A percentile compares a stretch with the other conserved stretches of the same genome.
phyloP scores from a whole-genome alignment of 371 early-diverging fungal species.

The Parasitella parasitica region DNA sequence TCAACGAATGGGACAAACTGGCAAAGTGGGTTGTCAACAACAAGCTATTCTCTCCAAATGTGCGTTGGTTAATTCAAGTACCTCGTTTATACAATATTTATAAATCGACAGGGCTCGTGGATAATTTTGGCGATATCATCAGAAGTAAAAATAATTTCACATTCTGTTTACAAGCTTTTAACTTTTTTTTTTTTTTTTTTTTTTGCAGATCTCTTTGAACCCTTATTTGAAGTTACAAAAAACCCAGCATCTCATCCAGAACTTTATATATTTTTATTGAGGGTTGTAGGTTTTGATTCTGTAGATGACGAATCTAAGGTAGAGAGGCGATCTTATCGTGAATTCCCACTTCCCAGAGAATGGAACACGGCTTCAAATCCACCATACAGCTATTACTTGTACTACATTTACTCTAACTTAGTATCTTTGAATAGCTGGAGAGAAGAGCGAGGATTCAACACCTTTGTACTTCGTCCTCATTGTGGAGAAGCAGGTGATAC shows the following conservation, averaged over 20 bases:
- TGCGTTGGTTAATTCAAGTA: slow-evolving; percentile 96
- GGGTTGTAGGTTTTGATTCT: slow-evolving; percentile 95
- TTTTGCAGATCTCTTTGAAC: slow-evolving; percentile 83
- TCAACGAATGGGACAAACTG: slow-evolving; percentile 92
- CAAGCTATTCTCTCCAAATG: slow-evolving; percentile 88
- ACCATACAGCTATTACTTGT: slow-evolving; percentile 97
- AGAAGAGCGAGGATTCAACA: slow-evolving; percentile 79
- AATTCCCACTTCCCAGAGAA: slow-evolving; percentile 83
- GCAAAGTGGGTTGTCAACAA: slow-evolving; percentile 96
- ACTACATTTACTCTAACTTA: slow-evolving; percentile 95
- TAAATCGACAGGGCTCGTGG: slow-evolving; percentile 65
- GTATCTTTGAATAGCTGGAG: slow-evolving; percentile 87
- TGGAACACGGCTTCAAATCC: slow-evolving; percentile 88
- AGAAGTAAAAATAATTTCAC: slow-evolving; percentile 48
- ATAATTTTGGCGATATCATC: slow-evolving; percentile 83
- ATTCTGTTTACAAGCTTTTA: too few relatives aligned
- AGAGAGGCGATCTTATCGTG: slow-evolving; percentile 79
- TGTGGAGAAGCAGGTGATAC: slow-evolving; percentile 98
- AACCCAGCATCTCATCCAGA: slow-evolving; percentile 86
- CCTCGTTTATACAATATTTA: slow-evolving; percentile 96
- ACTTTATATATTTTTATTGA: slow-evolving; percentile 90
- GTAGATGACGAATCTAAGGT: slow-evolving; percentile 98
- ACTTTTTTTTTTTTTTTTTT: too few relatives aligned
- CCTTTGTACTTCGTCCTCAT: slow-evolving; percentile 95
- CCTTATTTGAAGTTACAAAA: slow-evolving; percentile 91